A percentile compares a stretch with the other conserved stretches of the same genome.
Conservation (phyloP, 495 filamentous ascomycete species). For the Neurospora sp. region DNA sequence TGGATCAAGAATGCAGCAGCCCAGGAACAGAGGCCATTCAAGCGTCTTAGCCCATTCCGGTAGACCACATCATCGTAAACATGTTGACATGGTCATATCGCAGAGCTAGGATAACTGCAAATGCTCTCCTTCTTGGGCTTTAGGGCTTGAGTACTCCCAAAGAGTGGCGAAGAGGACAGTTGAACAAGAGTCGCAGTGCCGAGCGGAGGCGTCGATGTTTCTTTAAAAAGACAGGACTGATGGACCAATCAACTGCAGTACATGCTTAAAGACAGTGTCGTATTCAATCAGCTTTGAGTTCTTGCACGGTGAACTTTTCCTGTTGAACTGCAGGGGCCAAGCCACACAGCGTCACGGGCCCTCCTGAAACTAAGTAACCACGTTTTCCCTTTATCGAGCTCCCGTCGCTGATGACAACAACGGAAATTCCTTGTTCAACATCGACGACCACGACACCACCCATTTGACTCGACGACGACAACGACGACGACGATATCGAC, state of each 20-base stretch:
- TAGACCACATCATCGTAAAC: neutral
- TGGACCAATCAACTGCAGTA: neutral
- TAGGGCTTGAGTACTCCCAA: neutral
- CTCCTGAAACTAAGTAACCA: slow-evolving; percentile 17
- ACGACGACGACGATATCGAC: neutral
- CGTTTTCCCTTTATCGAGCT: slow-evolving; percentile 13
- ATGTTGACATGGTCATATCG: neutral
- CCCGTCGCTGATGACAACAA: neutral
- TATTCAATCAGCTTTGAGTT: neutral
- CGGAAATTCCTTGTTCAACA: neutral
- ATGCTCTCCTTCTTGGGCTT: neutral
- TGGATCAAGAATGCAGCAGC: neutral
- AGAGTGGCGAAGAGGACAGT: neutral
- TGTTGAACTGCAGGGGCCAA: slow-evolving; percentile 3
- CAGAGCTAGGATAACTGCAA: neutral
- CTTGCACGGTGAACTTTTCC: slow-evolving; percentile 1
- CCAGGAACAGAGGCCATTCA: neutral
- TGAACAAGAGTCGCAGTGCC: neutral
- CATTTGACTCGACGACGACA: neutral
- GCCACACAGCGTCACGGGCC: neutral
- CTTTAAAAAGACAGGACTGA: neutral
- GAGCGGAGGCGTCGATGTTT: neutral
- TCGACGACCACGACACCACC: neutral
- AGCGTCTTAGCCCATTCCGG: neutral
- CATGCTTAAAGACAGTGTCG: neutral